Evolutionary conservation across 192 early-diverging fungal genomes (phyloP).

Genomic region (Gamsiella multidivaricata): DNA sequence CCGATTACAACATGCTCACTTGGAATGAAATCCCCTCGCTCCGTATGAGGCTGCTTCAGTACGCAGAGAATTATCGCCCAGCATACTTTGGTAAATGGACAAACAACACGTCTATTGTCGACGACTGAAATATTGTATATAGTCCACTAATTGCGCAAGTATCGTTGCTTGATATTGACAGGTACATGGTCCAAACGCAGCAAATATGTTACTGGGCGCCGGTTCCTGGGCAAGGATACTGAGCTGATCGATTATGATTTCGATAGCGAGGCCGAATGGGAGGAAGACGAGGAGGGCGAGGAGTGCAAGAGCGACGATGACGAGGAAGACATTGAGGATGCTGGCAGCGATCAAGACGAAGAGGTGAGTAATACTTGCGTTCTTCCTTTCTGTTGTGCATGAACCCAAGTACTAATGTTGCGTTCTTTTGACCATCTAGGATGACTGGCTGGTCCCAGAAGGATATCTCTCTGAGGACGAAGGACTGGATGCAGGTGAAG

Average conservation of each 20-base stretch:
- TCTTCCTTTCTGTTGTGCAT: too few relatives aligned
- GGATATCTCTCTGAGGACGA: constrained; percentile 90
- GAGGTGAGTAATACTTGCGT: constrained; percentile 48
- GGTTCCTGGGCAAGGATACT: constrained; percentile 73
- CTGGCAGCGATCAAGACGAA: constrained; percentile 67
- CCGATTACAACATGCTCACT: constrained; percentile 27
- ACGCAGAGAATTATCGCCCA: constrained; percentile 75
- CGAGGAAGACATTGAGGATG: constrained; percentile 74
- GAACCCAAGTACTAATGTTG: too few relatives aligned
- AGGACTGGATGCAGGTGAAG: constrained; percentile 52
- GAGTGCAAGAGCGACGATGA: constrained; percentile 83
- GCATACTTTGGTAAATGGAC: constrained; percentile 73
- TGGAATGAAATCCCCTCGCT: constrained; percentile 53
- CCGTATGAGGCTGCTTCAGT: constrained; percentile 76
- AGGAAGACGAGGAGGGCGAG: constrained; percentile 89
- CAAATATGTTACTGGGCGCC: constrained; percentile 62
- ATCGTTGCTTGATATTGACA: constrained; percentile 29
- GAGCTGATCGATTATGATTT: constrained; percentile 81
- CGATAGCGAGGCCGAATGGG: constrained; percentile 94
- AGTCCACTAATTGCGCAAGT: background rate
- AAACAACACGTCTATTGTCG: too few relatives aligned
- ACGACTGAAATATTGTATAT: background rate
- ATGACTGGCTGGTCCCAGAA: constrained; percentile 87
- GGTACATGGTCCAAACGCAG: constrained; percentile 82
- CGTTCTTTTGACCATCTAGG: constrained; percentile 45